Base-by-base conservation (phyloP, 306 rosid species). In the Trichosanthes truncata region DNA sequence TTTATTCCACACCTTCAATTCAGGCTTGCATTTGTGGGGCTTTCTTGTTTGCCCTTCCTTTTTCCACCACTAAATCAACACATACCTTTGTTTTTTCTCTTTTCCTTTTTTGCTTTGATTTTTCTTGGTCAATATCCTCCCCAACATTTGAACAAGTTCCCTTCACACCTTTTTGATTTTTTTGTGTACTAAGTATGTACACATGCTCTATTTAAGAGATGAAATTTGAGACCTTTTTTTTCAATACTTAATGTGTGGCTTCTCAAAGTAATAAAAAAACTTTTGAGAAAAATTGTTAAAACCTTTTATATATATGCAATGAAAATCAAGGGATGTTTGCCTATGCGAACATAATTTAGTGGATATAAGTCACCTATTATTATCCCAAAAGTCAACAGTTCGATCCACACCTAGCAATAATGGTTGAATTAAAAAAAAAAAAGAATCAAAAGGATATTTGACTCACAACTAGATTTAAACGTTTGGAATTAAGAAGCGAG, bases 41-140 rank as follows among this genome's bases (percentile, higher is more conserved):
- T 45, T 72, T 65, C 89, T 17, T 87, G 82, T 79, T 87, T 84
- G 82, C 84, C 85, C 78, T 88, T 85, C 76, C 87, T 84, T 88
- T 86, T 76, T 85, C 81, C 43, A 63, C 76, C 81, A 68, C 7
- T 49, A 67, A 41, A 35, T 5, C 68, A 87, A 89, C 87, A 79
- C 89, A 81, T 75, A 84, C 89, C 84, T 84, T 85, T 84, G 82
- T 77, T 1, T 6, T 14, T 36, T 31, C 17, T 56, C 41, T 0
- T 65, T 17, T 17, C 13, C 2, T 33, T 33, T 31, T 9, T 35
- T 29, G 33, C 74, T 36, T 36, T 15, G 18, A 9, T 21, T 71
- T n/a, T 71, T 72, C 38, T 46, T 43, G 7, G 59, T 72, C 77
- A 72, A 72, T 61, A 29, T 61, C 10, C 26, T 4, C 60, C 67